Base-by-base conservation (phyloP, 2,329 filamentous ascomycete genomes). In the Cladosporium sp. region DNA sequence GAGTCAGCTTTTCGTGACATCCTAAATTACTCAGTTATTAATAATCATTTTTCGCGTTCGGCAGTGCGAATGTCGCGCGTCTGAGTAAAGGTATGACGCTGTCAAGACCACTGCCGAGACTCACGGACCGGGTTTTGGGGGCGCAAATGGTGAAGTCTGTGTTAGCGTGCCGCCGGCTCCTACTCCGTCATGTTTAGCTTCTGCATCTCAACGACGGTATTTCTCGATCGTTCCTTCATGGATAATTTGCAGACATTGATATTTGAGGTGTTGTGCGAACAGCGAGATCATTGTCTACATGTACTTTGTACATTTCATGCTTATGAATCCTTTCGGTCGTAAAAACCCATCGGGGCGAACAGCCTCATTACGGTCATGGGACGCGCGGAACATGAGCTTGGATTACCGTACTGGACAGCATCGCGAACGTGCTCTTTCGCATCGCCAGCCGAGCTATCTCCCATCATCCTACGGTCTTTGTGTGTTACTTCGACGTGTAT, bases 91-190 rank as follows among this genome's bases (percentile, higher is more conserved):
- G 24, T 8, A 59, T 59, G 36, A 30, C 57, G 36, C 12, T 47
- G 38, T 30, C 38, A 32, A 47, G 18, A n/a, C 57, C 41, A 41
- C 11, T 59, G 57, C 57, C 57, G 57, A 15, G 36, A 59, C n/a
- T n/a, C 55, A 58, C 34, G 18, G 57, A n/a, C 36, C 57, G 15
- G 34, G 14, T 21, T 5, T 59, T 41, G 36, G 21, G n/a, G 14
- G 18, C 34, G 36, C 57, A 47, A 38, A 59, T 59, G 57, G 57
- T 38, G 14, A 44, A 59, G 57, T 59, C 18, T 59, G 26, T 59
- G 24, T 28, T 59, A 59, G 57, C 15, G 57, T 38, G 38, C 21
- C 24, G 30, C 18, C 57, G 57, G 36, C 10, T 14, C n/a, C 24
- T 18, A 47, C 57, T 30, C 36, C 26, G 57, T 3, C 18, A 21